A percentile compares a stretch with the other conserved stretches of the same genome.
Conservation (phyloP, 1,139 yeast species). For the Petasospora fabianii region DNA sequence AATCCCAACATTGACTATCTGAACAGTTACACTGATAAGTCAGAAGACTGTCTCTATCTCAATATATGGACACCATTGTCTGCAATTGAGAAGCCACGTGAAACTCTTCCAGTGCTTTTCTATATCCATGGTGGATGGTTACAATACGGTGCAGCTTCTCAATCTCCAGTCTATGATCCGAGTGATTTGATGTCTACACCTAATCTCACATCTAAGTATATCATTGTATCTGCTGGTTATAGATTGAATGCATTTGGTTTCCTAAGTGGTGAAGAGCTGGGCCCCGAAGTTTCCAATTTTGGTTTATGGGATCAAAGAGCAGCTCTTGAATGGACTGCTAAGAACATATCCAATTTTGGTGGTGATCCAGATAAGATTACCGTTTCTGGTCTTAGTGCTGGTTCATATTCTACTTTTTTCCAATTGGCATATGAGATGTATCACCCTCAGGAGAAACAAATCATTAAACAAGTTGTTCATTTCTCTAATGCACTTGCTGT, state of each 20-base stretch:
- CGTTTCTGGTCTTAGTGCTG: constrained; percentile 32
- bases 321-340: constrained; percentile 38
- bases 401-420: constrained; percentile 20
- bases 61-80: constrained; percentile 11
- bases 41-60: constrained; percentile 8
- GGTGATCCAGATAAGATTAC: constrained; percentile 32
- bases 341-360: constrained; percentile 32
- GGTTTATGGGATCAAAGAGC: constrained; percentile 42
- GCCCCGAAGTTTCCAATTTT: constrained; percentile 30
- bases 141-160: constrained; percentile 34
- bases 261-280: constrained; percentile 26
- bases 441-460: constrained; percentile 32
- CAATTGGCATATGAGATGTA: constrained; percentile 34
- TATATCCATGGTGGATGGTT: constrained; percentile 42
- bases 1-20: constrained; percentile 27
- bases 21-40: constrained; percentile 2
- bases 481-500: constrained; percentile 32
- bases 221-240: constrained; percentile 39
- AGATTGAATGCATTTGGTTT: constrained; percentile 40
- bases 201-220: constrained; percentile 27
- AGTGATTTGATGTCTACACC: constrained; percentile 15
- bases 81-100: constrained; percentile 1
- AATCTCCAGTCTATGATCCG: constrained; percentile 7
- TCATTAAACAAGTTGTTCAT: constrained; percentile 35
- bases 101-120: constrained; percentile 32